Percentiles rank a stretch among this genome's conserved stretches.
Conservation (phyloP, 345 rosid genomes). For the Aquilaria malaccensis region DNA sequence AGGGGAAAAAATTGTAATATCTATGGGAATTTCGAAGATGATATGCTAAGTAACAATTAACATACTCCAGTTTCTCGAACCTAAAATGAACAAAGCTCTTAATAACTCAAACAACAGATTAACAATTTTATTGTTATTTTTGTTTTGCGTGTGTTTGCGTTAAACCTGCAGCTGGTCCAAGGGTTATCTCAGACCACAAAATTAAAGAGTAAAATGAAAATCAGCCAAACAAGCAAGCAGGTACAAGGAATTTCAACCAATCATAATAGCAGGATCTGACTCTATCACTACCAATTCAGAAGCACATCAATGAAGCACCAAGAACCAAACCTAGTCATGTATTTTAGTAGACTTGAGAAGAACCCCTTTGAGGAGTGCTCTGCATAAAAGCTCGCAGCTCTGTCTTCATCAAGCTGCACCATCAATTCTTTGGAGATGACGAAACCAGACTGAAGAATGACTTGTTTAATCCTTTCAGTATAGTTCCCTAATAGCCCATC, state of each 20-base stretch:
- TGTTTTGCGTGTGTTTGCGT: too few relatives aligned
- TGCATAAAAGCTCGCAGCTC: slow-evolving; percentile 50
- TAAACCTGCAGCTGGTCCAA: too few relatives aligned
- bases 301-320: not conserved
- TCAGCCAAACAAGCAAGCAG: not conserved
- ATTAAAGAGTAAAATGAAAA: not conserved
- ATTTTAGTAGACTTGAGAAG: slow-evolving; percentile 54
- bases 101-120: too few relatives aligned
- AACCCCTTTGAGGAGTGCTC: slow-evolving; percentile 68
- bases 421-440: slow-evolving; percentile 38
- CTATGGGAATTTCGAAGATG: not conserved
- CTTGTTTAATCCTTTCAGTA: slow-evolving; percentile 41
- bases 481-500: slow-evolving; percentile 70
- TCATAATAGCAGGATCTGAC: too few relatives aligned
- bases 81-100: too few relatives aligned
- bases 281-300: not conserved
- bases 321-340: slow-evolving; percentile 61
- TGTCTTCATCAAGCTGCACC: slow-evolving; percentile 45
- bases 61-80: too few relatives aligned
- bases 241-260: too few relatives aligned
- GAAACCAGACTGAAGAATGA: slow-evolving; percentile 49
- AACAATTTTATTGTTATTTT: too few relatives aligned
- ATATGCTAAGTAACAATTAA: not conserved
- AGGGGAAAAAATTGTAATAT: not conserved
- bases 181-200: not conserved